Evolutionary conservation across 2,329 filamentous ascomycete species (phyloP).

Genomic region (Colletotrichum sp.): DNA sequence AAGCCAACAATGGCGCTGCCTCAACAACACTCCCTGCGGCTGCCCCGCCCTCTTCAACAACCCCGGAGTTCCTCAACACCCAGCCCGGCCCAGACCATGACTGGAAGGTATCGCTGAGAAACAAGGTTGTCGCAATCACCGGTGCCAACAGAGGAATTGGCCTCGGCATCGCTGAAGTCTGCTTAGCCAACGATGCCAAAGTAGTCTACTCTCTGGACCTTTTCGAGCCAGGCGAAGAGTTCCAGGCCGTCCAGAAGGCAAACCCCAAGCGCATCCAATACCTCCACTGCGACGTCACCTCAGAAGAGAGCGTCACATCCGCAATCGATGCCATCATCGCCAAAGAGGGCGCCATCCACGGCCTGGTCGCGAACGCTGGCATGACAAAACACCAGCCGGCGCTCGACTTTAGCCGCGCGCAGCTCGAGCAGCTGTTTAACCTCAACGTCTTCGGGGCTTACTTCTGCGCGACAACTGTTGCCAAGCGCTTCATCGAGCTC

Average conservation of each 20-base stretch:
- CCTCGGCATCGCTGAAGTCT: constrained; percentile 51
- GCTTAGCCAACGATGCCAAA: constrained; percentile 47
- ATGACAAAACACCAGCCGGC: constrained; percentile 38
- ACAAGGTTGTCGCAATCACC: constrained; percentile 45
- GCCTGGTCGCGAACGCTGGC: constrained; percentile 35
- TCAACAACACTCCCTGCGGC: neutral
- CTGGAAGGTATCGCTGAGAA: constrained; percentile 37
- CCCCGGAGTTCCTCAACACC: constrained; percentile 30
- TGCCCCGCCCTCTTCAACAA: neutral
- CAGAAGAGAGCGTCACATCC: constrained; percentile 41
- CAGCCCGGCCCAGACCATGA: constrained; percentile 37
- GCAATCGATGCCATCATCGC: constrained; percentile 45
- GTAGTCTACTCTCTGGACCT: constrained; percentile 45
- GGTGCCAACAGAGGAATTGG: constrained; percentile 38
- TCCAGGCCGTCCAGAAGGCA: constrained; percentile 34
- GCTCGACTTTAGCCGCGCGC: constrained; percentile 38
- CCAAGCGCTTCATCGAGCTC: constrained; percentile 43
- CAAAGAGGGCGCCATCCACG: constrained; percentile 44
- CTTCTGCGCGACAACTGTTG: constrained; percentile 49
- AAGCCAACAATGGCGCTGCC: neutral
- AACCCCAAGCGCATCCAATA: constrained; percentile 49
- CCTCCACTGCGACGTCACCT: constrained; percentile 50
- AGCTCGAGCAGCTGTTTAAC: constrained; percentile 24
- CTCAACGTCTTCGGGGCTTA: constrained; percentile 54
- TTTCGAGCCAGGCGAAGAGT: constrained; percentile 38